These are phyloP conservation scores for Naganishia antarctica DNA, from an alignment of 768 basidiomycete species.

Conservation along the genomic window DNA sequence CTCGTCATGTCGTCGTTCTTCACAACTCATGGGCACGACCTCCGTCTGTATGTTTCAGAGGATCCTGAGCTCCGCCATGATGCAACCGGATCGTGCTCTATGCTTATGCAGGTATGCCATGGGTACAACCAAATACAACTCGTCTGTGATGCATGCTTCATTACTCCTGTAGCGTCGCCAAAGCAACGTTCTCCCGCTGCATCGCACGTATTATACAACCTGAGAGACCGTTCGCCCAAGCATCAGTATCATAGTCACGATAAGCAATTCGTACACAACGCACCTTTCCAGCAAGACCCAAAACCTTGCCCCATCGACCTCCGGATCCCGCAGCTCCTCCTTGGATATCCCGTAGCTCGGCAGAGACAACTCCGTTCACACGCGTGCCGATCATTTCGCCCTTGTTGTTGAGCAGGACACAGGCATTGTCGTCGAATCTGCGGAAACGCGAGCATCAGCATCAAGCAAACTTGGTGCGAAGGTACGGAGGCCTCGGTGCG, in stretches of 20 bases:
- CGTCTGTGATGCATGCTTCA: neutral
- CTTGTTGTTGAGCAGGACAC: constrained; percentile 89
- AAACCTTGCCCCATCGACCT: constrained; percentile 80
- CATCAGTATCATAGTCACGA: no score
- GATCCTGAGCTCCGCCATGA: no score
- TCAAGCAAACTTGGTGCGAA: neutral
- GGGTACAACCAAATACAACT: constrained; percentile 23
- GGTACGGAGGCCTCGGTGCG: neutral
- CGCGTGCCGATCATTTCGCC: constrained; percentile 83
- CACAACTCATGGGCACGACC: no score
- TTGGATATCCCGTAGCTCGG: constrained; percentile 76
- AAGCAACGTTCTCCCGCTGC: no score
- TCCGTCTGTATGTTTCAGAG: no score
- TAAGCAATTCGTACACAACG: no score
- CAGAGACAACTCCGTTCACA: constrained; percentile 87
- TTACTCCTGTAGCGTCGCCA: no score
- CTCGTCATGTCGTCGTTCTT: no score
- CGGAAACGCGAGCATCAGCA: neutral
- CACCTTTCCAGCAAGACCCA: constrained; percentile 86
- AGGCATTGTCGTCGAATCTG: constrained; percentile 91
- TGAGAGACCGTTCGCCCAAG: no score
- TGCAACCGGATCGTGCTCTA: neutral
- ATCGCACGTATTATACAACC: constrained; percentile 1
- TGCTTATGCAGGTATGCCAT: neutral
- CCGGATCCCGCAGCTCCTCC: constrained; percentile 40